Evolutionary conservation across 2,329 filamentous ascomycete species (phyloP).

Genomic region (Calonectria pseudoturangicola): DNA sequence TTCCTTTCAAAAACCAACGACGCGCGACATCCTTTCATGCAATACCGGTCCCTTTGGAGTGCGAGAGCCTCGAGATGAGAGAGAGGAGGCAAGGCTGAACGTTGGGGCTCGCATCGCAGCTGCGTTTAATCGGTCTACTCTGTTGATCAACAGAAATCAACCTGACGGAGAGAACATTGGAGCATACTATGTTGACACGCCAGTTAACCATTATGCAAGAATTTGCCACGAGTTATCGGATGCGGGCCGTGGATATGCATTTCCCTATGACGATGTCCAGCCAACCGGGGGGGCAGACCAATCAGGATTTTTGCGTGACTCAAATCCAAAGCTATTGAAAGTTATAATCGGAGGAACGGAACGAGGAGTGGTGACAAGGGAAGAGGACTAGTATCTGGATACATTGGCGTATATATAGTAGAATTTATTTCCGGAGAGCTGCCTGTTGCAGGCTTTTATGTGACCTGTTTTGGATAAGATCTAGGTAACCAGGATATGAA

Average conservation of each 20-base stretch:
- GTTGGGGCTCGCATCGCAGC: conserved; percentile 85
- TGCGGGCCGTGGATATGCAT: conserved; percentile 79
- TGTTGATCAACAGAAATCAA: conserved; percentile 72
- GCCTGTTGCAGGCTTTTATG: neutral
- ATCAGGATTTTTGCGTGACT: conserved; percentile 77
- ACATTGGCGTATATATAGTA: neutral
- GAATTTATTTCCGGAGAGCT: neutral
- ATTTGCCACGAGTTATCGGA: conserved; percentile 77
- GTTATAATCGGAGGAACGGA: conserved; percentile 70
- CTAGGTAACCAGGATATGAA: too few relatives aligned
- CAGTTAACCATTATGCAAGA: conserved; percentile 81
- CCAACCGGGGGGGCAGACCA: conserved; percentile 73
- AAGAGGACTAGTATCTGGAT: neutral
- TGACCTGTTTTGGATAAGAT: too few relatives aligned
- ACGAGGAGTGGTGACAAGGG: too few relatives aligned
- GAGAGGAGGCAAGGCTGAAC: conserved; percentile 69
- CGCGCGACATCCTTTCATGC: conserved; percentile 71
- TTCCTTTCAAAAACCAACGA: conserved; percentile 67
- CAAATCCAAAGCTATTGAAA: conserved; percentile 72
- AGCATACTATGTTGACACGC: conserved; percentile 71
- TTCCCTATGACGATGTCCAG: conserved; percentile 82
- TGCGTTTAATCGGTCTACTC: conserved; percentile 83
- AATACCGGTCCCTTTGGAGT: conserved; percentile 72
- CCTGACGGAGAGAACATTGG: conserved; percentile 69
- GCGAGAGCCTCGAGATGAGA: conserved; percentile 20